Percentiles rank a stretch among this genome's conserved stretches.
Conservation (phyloP, 352 stramenopile species). For the Phytophthora sp. region DNA sequence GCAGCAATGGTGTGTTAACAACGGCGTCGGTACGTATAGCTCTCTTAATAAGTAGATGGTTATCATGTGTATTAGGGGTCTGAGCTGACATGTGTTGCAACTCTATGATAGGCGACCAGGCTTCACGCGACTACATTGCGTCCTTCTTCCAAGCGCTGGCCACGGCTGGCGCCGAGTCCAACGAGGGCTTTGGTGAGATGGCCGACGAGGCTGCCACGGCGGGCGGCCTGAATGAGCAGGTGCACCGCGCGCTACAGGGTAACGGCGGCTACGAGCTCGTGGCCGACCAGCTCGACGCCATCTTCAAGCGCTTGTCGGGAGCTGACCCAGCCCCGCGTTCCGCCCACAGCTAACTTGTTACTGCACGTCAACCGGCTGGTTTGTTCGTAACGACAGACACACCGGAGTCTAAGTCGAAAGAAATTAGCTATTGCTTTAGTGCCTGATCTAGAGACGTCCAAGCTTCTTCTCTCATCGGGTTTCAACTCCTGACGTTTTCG, state of each 20-base stretch:
- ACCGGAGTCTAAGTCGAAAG: conserved; percentile 27
- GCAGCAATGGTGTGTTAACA: conserved; percentile 87
- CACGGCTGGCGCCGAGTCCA: conserved; percentile 71
- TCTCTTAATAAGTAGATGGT: neutral
- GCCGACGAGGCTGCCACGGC: conserved; percentile 82
- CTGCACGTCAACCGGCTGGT: conserved; percentile 5
- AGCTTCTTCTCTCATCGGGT: conserved; percentile 10
- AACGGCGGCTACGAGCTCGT: conserved; percentile 83
- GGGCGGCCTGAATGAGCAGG: conserved; percentile 85
- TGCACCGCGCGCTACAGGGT: conserved; percentile 69
- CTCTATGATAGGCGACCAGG: conserved; percentile 47
- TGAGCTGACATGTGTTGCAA: neutral
- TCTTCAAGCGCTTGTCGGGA: conserved; percentile 82
- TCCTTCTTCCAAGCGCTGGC: conserved; percentile 88
- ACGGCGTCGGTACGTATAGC: conserved; percentile 76
- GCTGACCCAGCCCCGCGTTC: conserved; percentile 65
- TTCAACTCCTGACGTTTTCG: conserved; percentile 11
- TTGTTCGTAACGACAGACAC: conserved; percentile 27
- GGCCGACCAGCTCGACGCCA: conserved; percentile 80
- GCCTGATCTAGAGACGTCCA: neutral
- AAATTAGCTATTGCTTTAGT: conserved; percentile 31
- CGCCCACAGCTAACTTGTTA: conserved; percentile 36
- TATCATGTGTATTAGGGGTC: neutral
- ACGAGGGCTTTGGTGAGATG: conserved; percentile 84
- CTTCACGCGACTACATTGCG: conserved; percentile 80